Percentiles rank a stretch among this genome's conserved stretches.
phyloP scores from a whole-genome alignment of 805 yeast genomes.

The Starmera dryadoides region DNA sequence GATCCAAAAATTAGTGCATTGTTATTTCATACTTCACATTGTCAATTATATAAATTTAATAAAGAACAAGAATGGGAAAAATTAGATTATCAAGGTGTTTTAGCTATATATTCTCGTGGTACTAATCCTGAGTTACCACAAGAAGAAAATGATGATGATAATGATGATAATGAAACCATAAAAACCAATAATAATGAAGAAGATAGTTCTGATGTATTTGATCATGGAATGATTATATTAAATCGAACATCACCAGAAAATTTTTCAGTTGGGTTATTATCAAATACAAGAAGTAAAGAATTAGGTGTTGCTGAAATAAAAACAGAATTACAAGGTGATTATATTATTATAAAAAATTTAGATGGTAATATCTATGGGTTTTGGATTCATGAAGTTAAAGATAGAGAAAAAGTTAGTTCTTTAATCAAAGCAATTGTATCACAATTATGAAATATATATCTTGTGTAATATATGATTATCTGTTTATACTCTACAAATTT shows the following conservation, averaged over 20 bases:
- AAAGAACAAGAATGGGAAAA: constrained; percentile 61
- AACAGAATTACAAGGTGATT: constrained; percentile 60
- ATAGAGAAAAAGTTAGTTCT: constrained; percentile 53
- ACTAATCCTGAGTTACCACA: constrained; percentile 3
- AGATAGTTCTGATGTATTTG: constrained; percentile 28
- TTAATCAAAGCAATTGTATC: constrained; percentile 23
- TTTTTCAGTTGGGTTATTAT: constrained; percentile 62
- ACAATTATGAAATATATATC: neutral
- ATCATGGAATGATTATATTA: constrained; percentile 63
- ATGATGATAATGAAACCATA: too few relatives aligned
- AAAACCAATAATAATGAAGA: constrained; percentile 14
- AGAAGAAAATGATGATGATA: constrained; percentile 16
- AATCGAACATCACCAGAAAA: constrained; percentile 65
- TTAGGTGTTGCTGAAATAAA: constrained; percentile 42
- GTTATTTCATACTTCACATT: constrained; percentile 62
- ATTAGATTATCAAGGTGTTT: constrained; percentile 61
- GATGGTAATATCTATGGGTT: constrained; percentile 69
- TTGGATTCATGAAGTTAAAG: constrained; percentile 69
- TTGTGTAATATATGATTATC: too few relatives aligned
- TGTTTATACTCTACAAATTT: too few relatives aligned
- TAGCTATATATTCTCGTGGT: constrained; percentile 57
- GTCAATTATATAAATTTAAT: constrained; percentile 60
- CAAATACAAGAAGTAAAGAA: constrained; percentile 37
- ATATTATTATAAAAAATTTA: constrained; percentile 61
- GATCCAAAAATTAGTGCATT: constrained; percentile 67